Percentiles rank a stretch among this genome's conserved stretches.
Conservation (phyloP, 2,329 filamentous ascomycete genomes). For the Cercospora beticola region DNA sequence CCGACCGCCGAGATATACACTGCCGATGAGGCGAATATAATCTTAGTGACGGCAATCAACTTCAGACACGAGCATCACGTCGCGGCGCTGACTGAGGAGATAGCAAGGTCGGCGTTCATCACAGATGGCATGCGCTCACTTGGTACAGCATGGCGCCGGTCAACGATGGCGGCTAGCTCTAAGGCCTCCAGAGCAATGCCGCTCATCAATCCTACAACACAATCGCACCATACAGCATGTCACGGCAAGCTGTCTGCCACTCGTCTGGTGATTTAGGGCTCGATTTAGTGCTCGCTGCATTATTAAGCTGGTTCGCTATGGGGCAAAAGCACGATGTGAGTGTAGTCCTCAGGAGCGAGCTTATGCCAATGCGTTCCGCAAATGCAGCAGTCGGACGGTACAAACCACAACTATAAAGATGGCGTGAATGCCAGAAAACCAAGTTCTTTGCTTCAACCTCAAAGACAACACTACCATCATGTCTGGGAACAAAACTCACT, state of each 20-base stretch:
- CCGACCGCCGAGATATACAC: slow-evolving; percentile 2
- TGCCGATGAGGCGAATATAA: background rate
- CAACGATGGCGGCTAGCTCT: background rate
- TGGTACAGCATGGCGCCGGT: background rate
- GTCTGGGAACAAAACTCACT: slow-evolving; percentile 19
- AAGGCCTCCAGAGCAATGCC: background rate
- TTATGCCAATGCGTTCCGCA: background rate
- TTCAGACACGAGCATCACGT: background rate
- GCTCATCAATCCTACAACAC: background rate
- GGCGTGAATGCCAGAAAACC: background rate
- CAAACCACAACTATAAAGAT: background rate
- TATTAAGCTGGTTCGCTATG: background rate
- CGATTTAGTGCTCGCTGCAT: background rate
- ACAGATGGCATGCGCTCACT: background rate
- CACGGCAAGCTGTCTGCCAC: background rate
- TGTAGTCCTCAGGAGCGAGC: background rate
- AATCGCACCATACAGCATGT: background rate
- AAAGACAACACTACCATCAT: slow-evolving; percentile 5
- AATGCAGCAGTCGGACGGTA: background rate
- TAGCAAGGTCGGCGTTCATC: background rate
- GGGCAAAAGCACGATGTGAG: background rate
- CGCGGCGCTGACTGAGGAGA: background rate
- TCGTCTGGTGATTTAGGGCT: background rate
- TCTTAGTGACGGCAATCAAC: background rate
- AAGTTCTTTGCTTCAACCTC: background rate